These are phyloP conservation scores for Russula sp. DNA, from an alignment of 768 basidiomycete genomes.

Conservation along the genomic window DNA sequence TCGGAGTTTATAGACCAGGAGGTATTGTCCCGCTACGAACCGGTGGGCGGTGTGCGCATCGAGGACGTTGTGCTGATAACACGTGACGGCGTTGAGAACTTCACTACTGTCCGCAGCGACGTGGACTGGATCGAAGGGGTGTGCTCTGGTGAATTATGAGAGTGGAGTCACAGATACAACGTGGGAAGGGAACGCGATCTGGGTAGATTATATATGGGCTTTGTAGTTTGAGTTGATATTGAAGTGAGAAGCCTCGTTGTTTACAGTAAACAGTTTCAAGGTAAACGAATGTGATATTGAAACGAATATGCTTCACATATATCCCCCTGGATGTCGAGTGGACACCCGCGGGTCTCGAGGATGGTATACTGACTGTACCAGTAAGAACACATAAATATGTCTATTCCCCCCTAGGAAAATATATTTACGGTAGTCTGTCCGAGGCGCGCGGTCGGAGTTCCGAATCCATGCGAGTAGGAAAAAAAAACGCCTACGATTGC, in stretches of 20 bases:
- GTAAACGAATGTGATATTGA: too few species aligned
- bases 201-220: not conserved
- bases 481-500: too few species aligned
- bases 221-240: not conserved
- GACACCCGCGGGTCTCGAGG: not conserved
- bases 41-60: constrained; percentile 87
- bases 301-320: too few species aligned
- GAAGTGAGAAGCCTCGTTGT: too few species aligned
- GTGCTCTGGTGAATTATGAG: constrained; percentile 55
- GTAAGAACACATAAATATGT: not conserved
- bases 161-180: not conserved
- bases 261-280: too few species aligned
- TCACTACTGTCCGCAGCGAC: constrained; percentile 81
- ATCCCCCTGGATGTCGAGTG: not conserved
- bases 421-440: too few species aligned
- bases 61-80: constrained; percentile 89
- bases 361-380: too few species aligned
- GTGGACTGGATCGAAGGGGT: constrained; percentile 75
- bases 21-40: constrained; percentile 62
- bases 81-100: constrained; percentile 64
- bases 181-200: not conserved
- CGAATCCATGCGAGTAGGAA: too few species aligned
- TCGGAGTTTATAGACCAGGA: constrained; percentile 64
- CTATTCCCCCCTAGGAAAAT: too few species aligned
- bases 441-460: too few species aligned